These are phyloP conservation scores for Colletotrichum spinosum DNA, from an alignment of 2,329 filamentous ascomycete genomes.

Conservation along the genomic window DNA sequence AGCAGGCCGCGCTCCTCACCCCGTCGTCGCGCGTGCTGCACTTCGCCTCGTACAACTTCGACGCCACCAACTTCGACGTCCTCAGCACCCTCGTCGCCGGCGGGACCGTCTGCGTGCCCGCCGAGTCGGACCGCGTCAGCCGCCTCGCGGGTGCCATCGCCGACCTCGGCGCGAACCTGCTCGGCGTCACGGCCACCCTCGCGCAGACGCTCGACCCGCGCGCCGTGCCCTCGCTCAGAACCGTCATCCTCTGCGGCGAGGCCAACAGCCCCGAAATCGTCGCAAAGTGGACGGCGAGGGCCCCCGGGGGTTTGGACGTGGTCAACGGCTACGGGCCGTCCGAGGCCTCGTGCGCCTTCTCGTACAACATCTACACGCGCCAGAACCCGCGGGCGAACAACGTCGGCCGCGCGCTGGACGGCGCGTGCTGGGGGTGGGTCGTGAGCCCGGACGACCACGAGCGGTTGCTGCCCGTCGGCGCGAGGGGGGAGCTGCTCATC, in stretches of 20 bases:
- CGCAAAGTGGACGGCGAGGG: conserved; percentile 50
- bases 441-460: conserved; percentile 62
- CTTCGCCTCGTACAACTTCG: conserved; percentile 65
- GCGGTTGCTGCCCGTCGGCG: conserved; percentile 63
- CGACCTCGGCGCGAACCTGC: conserved; percentile 61
- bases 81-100: conserved; percentile 65
- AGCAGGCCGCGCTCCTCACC: neutral
- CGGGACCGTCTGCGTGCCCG: conserved; percentile 69
- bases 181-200: conserved; percentile 68
- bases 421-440: conserved; percentile 59
- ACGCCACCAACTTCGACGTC: conserved; percentile 63
- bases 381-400: conserved; percentile 55
- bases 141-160: conserved; percentile 62
- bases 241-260: conserved; percentile 54
- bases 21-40: conserved; percentile 61
- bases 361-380: conserved; percentile 40
- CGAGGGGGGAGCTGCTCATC: conserved; percentile 69
- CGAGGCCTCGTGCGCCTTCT: conserved; percentile 62
- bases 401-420: conserved; percentile 60
- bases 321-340: conserved; percentile 64
- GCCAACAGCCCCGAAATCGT: conserved; percentile 61
- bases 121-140: conserved; percentile 60
- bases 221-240: conserved; percentile 49
- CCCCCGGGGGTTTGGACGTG: conserved; percentile 41
- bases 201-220: conserved; percentile 56